These are phyloP conservation scores for Cercospora berteroae DNA, from an alignment of 2,329 filamentous ascomycete genomes.

Conservation along the genomic window DNA sequence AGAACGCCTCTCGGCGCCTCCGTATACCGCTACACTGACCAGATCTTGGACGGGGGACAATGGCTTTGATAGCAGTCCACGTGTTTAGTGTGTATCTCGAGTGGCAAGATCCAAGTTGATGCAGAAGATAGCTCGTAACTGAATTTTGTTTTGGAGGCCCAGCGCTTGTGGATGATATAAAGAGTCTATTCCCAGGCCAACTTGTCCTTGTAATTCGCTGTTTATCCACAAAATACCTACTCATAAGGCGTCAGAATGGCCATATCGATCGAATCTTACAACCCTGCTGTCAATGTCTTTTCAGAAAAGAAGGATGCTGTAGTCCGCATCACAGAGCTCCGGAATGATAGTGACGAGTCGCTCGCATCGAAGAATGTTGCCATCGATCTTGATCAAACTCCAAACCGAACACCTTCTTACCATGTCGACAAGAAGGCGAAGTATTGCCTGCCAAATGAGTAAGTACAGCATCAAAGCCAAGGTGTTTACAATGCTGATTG, in stretches of 20 bases:
- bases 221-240: background rate
- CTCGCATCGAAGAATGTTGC: background rate
- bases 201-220: background rate
- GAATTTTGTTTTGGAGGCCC: background rate
- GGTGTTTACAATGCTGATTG: background rate
- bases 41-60: background rate
- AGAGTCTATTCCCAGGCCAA: too few species aligned
- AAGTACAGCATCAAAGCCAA: background rate
- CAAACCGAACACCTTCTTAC: constrained; percentile 3
- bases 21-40: background rate
- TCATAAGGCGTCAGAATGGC: background rate
- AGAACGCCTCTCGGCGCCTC: background rate
- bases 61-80: background rate
- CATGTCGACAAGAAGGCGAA: constrained; percentile 7
- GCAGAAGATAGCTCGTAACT: background rate
- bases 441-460: constrained; percentile 13
- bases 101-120: background rate
- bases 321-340: background rate
- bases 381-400: background rate
- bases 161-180: background rate
- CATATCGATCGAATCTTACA: background rate
- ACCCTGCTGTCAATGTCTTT: background rate
- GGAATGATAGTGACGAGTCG: background rate
- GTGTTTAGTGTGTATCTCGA: background rate
- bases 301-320: background rate